Evolutionary conservation across 768 basidiomycete species (phyloP), one percentile per base, ranked within the genome.

Genomic region (Termitomyces sp.): DNA sequence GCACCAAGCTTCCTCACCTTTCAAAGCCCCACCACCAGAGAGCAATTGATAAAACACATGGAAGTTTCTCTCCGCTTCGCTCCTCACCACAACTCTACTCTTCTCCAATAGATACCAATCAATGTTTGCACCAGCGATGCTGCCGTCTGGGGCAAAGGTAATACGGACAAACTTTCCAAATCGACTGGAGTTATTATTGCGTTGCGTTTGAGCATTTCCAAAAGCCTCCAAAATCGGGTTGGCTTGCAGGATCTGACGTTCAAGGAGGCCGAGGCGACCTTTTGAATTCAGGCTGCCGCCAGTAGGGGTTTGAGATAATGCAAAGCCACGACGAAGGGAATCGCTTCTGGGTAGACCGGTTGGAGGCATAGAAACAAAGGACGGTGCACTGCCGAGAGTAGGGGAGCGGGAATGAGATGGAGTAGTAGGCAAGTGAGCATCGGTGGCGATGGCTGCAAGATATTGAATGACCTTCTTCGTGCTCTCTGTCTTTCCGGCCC

Each of bases 401-500:
- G 86, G 78, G 4, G 88, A 80, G 49, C 84, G 84, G 8, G 87
- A 82, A 68, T 91, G 88, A 0, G 88, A 82, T 22, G 81, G 72
- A 3, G 78, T 68, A 16, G 78, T 68, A 9, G 83, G 76, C 18
- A 76, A 73, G 64, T 90, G 83, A 1, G 82, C 77, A 64, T 94
- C 92, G 12, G 92, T 85, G 2, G 97, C 97, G 64, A 98, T 98
- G 7, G 97, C 93, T 0, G 97, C 96, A 43, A 99, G 85, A 73
- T 98, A 99, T 70, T 98, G 97, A 55, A 99, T 99, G 66, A 98
- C 96, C 68, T 98, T 98, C 81, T 99, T 98, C 14, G 90, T 92
- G 74, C 96, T 98, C 70, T 98, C 97, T 2, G 97, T 99, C 79
- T 98, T 99, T 45, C 97, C 97, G 4, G 97, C 97, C 36, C 97